Conservation (phyloP, 306 rosid genomes). For the Inga oerstediana region DNA sequence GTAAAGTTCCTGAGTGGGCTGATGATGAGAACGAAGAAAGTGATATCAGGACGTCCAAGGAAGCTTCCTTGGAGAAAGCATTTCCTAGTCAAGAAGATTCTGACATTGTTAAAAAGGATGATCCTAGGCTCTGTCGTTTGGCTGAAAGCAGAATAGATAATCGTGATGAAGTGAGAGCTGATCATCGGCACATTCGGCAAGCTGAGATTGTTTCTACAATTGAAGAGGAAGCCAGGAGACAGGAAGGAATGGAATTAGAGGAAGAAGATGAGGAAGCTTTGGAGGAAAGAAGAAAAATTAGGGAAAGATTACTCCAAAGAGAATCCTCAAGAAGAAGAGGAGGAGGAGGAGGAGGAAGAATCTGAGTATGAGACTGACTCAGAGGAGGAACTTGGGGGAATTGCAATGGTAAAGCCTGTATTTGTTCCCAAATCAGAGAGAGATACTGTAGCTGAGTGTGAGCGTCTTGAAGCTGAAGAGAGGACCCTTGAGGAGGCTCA, state of each 20-base stretch:
- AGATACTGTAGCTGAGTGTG: conserved; percentile 93
- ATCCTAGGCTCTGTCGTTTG: conserved; percentile 79
- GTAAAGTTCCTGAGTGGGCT: conserved; percentile 95
- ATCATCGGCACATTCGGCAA: conserved; percentile 87
- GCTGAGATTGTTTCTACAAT: conserved; percentile 89
- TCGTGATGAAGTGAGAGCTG: conserved; percentile 89
- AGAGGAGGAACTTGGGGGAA: conserved; percentile 79
- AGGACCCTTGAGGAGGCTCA: conserved; percentile 69
- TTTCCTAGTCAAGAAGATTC: conserved; percentile 68
- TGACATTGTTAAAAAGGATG: conserved; percentile 60
- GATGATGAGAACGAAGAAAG: conserved; percentile 75
- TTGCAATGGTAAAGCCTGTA: conserved; percentile 93
- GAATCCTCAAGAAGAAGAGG: conserved; percentile 78
- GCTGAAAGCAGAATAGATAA: conserved; percentile 81
- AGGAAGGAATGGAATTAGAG: conserved; percentile 83
- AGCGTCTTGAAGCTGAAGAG: conserved; percentile 91
- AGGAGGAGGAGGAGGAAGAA: conserved; percentile 67
- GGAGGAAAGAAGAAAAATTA: conserved; percentile 73
- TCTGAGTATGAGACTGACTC: conserved; percentile 95
- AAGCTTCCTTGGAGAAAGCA: conserved; percentile 71
- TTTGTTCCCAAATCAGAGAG: conserved; percentile 94
- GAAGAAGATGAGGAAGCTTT: conserved; percentile 76
- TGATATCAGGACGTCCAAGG: conserved; percentile 61
- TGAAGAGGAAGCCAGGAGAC: conserved; percentile 88
- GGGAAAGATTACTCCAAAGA: conserved; percentile 77